Evolutionary conservation across 2,329 filamentous ascomycete species (phyloP).

Genomic region (Fusarium sublunatum): DNA sequence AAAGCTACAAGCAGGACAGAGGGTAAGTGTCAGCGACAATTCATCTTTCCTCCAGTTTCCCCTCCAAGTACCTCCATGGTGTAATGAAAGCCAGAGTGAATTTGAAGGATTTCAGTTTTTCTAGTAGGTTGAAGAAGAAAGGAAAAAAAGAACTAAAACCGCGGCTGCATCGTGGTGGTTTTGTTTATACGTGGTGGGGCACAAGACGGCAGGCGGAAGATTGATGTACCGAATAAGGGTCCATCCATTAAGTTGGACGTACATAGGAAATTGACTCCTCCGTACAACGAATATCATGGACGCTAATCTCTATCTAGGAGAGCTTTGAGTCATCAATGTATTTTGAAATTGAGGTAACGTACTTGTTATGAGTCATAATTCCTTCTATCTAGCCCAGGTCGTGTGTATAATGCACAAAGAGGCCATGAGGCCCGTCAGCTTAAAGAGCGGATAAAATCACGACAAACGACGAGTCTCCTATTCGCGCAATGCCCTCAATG

Average conservation of each 20-base stretch:
- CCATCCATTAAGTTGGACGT: neutral
- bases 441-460: slow-evolving; percentile 22
- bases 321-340: no score
- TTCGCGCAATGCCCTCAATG: slow-evolving; percentile 30
- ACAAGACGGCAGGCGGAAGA: slow-evolving; percentile 43
- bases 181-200: slow-evolving; percentile 27
- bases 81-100: slow-evolving; percentile 74
- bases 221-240: slow-evolving; percentile 37
- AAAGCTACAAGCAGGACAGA: slow-evolving; percentile 55
- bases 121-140: slow-evolving; percentile 57
- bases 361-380: no score
- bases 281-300: no score
- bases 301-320: no score
- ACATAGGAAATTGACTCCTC: no score
- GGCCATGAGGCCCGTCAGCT: slow-evolving; percentile 4
- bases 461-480: slow-evolving; percentile 35
- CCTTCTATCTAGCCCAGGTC: slow-evolving; percentile 24
- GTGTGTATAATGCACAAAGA: slow-evolving; percentile 29
- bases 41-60: slow-evolving; percentile 77
- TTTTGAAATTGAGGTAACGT: no score
- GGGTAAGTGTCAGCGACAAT: slow-evolving; percentile 60
- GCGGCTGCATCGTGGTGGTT: slow-evolving; percentile 22
- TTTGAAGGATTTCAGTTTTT: slow-evolving; percentile 66
- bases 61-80: slow-evolving; percentile 69
- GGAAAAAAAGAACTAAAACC: slow-evolving; percentile 38